Evolutionary conservation across 2,329 filamentous ascomycete genomes (phyloP).

Genomic region (Teratosphaeria destructans): DNA sequence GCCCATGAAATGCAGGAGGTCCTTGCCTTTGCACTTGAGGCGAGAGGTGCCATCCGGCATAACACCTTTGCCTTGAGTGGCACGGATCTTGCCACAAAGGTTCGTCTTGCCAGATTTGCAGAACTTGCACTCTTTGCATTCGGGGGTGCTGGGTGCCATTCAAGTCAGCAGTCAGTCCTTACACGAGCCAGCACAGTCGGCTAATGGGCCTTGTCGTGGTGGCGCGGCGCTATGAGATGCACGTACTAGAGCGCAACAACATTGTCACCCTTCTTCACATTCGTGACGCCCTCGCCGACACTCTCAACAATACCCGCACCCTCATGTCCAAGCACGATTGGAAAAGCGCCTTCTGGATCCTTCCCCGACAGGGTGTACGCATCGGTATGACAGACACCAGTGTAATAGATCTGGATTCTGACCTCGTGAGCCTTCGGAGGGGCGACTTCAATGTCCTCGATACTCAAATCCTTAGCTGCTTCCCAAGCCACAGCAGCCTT

Average conservation of each 20-base stretch:
- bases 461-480: slow-evolving; percentile 74
- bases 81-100: slow-evolving; percentile 96
- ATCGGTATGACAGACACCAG: slow-evolving; percentile 98
- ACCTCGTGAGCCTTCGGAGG: slow-evolving; percentile 89
- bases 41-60: slow-evolving; percentile 96
- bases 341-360: slow-evolving; percentile 91
- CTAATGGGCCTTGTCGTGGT: too few relatives aligned
- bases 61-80: slow-evolving; percentile 87
- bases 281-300: slow-evolving; percentile 87
- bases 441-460: slow-evolving; percentile 87
- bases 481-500: slow-evolving; percentile 90
- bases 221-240: slow-evolving; percentile 4
- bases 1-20: slow-evolving; percentile 97
- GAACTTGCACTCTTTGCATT: slow-evolving; percentile 98
- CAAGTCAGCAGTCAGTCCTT: slow-evolving; percentile 2
- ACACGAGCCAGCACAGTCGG: not conserved
- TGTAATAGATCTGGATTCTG: slow-evolving; percentile 93
- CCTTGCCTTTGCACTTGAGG: slow-evolving; percentile 90
- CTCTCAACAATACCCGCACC: slow-evolving; percentile 88
- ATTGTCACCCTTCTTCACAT: slow-evolving; percentile 86
- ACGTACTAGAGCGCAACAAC: slow-evolving; percentile 78
- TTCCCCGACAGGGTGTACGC: slow-evolving; percentile 83
- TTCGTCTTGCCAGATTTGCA: slow-evolving; percentile 99
- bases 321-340: slow-evolving; percentile 80
- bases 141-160: slow-evolving; percentile 60